phyloP scores from a whole-genome alignment of 257 asterid genomes.

The Sherardia arvensis region DNA sequence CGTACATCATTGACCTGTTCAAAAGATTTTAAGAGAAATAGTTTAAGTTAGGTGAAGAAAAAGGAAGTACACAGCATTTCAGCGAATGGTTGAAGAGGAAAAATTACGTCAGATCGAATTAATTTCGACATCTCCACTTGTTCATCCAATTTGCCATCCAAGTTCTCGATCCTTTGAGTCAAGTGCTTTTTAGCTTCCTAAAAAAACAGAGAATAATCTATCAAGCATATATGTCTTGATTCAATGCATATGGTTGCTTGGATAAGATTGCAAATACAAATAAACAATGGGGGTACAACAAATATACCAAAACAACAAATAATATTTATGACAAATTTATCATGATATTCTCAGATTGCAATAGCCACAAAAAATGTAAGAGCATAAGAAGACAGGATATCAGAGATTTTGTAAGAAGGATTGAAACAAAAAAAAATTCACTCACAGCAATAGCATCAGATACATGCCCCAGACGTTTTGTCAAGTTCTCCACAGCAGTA shows the following conservation, averaged over 20 bases:
- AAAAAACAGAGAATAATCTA: not conserved
- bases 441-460: conserved; percentile 80
- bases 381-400: not conserved
- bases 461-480: conserved; percentile 77
- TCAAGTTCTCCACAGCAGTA: conserved; percentile 75
- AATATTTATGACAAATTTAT: too few species aligned
- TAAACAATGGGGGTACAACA: too few species aligned
- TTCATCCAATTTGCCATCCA: conserved; percentile 87
- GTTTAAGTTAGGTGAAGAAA: not conserved
- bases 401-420: not conserved
- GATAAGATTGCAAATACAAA: too few species aligned
- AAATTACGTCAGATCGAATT: conserved; percentile 64
- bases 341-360: not conserved
- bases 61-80: not conserved
- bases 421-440: not conserved
- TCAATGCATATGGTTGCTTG: not conserved
- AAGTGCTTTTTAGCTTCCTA: conserved; percentile 85
- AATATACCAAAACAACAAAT: too few species aligned
- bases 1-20: conserved; percentile 57
- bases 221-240: not conserved
- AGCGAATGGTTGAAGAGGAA: not conserved
- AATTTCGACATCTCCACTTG: conserved; percentile 76
- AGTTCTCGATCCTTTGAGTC: conserved; percentile 86
- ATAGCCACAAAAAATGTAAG: not conserved
- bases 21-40: conserved; percentile 8